phyloP scores from a whole-genome alignment of 371 early-diverging fungal genomes.

The Blakeslea trispora region DNA sequence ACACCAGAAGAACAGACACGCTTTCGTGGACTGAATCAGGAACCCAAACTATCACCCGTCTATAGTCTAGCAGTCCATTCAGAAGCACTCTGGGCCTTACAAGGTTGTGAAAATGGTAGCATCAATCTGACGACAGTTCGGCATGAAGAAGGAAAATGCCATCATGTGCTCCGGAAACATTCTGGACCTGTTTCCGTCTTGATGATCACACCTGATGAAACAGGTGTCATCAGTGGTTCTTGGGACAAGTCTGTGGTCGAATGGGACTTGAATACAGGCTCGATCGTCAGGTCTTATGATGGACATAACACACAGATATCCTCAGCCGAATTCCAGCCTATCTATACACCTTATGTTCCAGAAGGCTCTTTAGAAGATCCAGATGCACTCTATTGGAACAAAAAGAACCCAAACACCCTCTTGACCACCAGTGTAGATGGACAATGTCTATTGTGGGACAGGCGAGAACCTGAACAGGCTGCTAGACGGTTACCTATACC shows the following conservation, averaged over 20 bases:
- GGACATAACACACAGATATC: conserved; percentile 85
- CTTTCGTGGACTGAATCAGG: neutral
- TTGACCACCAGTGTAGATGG: conserved; percentile 91
- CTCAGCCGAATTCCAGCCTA: conserved; percentile 72
- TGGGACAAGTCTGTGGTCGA: conserved; percentile 88
- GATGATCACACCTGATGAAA: conserved; percentile 75
- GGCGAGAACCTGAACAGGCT: conserved; percentile 61
- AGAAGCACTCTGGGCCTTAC: conserved; percentile 82
- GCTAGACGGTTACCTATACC: conserved; percentile 62
- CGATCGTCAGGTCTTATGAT: conserved; percentile 63
- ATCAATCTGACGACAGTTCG: conserved; percentile 88
- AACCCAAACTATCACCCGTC: conserved; percentile 82
- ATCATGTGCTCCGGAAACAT: conserved; percentile 79
- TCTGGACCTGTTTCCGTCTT: conserved; percentile 83
- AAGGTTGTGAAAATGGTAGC: conserved; percentile 83
- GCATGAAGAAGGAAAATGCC: conserved; percentile 91
- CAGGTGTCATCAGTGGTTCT: conserved; percentile 82
- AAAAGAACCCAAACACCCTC: conserved; percentile 46
- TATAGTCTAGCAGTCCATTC: conserved; percentile 91
- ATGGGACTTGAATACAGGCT: conserved; percentile 92
- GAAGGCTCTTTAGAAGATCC: too few relatives aligned
- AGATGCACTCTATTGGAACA: conserved; percentile 28
- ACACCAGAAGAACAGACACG: conserved; percentile 10
- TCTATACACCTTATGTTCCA: conserved; percentile 32
- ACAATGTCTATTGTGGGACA: conserved; percentile 78